Evolutionary conservation across 1,139 yeast species (phyloP).

Genomic region (Trichomonascaceae sp.): DNA sequence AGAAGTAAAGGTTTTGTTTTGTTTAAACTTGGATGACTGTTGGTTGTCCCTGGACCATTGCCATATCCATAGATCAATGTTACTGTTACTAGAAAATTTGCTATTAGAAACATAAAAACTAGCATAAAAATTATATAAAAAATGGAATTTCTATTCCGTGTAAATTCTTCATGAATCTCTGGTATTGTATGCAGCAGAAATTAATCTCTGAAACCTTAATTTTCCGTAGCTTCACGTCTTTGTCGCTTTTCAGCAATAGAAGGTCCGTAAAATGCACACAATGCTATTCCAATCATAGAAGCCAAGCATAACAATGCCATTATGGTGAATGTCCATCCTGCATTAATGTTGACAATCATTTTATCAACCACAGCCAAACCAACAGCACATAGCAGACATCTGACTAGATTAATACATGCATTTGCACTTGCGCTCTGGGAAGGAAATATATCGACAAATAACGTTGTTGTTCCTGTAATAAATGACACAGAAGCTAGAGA

Average conservation of each 20-base stretch:
- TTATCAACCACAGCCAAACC: constrained; percentile 56
- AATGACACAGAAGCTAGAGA: constrained; percentile 50
- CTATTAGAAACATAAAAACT: no score
- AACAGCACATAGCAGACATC: constrained; percentile 57
- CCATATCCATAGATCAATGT: no score
- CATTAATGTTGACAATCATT: constrained; percentile 47
- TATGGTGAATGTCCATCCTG: constrained; percentile 62
- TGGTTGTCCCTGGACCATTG: no score
- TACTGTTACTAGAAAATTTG: no score
- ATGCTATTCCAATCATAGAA: constrained; percentile 14
- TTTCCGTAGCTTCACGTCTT: background rate
- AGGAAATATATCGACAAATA: constrained; percentile 59
- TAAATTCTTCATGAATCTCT: no score
- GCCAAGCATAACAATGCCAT: constrained; percentile 38
- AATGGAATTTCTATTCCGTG: no score
- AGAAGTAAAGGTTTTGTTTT: background rate
- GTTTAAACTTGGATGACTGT: background rate
- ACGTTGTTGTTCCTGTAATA: constrained; percentile 46
- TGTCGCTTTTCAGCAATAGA: background rate
- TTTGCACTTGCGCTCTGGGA: constrained; percentile 54
- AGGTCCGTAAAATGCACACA: background rate
- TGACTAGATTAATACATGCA: constrained; percentile 51
- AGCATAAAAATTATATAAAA: no score
- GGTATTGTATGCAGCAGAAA: background rate
- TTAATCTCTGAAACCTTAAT: background rate